Conservation (phyloP, 164 flowering plant species). For the Vitis riparia region DNA sequence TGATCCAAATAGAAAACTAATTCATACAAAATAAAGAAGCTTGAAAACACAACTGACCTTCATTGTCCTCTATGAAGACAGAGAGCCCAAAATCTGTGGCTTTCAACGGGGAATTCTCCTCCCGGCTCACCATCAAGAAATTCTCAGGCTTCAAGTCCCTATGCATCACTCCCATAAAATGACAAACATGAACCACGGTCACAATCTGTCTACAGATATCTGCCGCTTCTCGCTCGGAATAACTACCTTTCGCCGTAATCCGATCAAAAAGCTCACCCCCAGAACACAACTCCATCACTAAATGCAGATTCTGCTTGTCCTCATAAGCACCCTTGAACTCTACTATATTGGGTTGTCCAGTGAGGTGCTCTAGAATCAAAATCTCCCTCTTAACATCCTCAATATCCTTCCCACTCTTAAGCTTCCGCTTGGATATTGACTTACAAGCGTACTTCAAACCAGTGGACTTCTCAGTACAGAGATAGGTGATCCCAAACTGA, state of each 20-base stretch:
- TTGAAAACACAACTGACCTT: conserved; percentile 42
- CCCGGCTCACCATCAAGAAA: conserved; percentile 60
- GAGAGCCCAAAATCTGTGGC: conserved; percentile 90
- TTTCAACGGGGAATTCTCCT: conserved; percentile 61
- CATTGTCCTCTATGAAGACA: conserved; percentile 63
- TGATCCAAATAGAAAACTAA: too few relatives aligned
- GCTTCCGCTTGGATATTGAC: conserved; percentile 69
- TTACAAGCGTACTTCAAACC: conserved; percentile 76
- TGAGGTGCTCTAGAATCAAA: conserved; percentile 61
- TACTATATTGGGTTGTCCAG: conserved; percentile 88
- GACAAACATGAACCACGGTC: conserved; percentile 88
- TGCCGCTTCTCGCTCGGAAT: conserved; percentile 77
- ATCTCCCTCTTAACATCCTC: conserved; percentile 79
- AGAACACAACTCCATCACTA: conserved; percentile 90
- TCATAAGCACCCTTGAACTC: conserved; percentile 85
- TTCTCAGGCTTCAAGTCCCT: conserved; percentile 96
- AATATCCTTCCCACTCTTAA: conserved; percentile 40
- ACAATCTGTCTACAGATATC: conserved; percentile 63
- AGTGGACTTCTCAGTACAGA: conserved; percentile 64
- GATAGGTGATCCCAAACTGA: conserved; percentile 76
- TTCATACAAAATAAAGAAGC: background rate
- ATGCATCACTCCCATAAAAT: conserved; percentile 94
- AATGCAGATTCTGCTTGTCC: conserved; percentile 53
- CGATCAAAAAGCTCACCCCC: conserved; percentile 94
- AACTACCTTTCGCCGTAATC: conserved; percentile 59